phyloP scores from a whole-genome alignment of 768 basidiomycete genomes.

The Baorangia bicolor region DNA sequence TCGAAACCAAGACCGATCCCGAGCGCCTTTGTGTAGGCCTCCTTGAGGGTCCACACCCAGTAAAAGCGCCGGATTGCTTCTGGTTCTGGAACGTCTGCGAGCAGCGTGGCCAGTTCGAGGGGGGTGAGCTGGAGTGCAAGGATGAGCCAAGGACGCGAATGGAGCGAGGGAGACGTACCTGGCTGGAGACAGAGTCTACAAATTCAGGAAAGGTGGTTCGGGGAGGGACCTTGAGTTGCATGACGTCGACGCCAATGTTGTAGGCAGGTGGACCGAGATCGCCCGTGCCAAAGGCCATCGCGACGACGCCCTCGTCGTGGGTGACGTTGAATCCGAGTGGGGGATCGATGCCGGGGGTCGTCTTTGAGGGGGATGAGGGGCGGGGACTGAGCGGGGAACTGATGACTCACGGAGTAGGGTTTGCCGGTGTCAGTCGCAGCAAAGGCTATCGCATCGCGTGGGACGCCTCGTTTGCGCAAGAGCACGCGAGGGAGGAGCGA shows the following conservation, averaged over 20 bases:
- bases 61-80: slow-evolving; percentile 67
- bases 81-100: slow-evolving; percentile 40
- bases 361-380: slow-evolving; percentile 34
- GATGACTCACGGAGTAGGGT: slow-evolving; percentile 64
- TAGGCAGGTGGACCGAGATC: slow-evolving; percentile 55
- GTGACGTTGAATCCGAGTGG: slow-evolving; percentile 78
- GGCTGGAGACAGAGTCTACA: slow-evolving; percentile 60
- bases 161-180: slow-evolving; percentile 41
- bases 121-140: slow-evolving; percentile 38
- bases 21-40: slow-evolving; percentile 88
- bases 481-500: slow-evolving; percentile 68
- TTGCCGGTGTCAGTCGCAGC: slow-evolving; percentile 63
- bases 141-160: slow-evolving; percentile 8
- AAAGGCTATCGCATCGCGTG: slow-evolving; percentile 49
- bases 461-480: slow-evolving; percentile 56
- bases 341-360: slow-evolving; percentile 43
- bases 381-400: background rate
- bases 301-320: slow-evolving; percentile 74
- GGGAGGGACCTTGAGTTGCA: slow-evolving; percentile 68
- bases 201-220: slow-evolving; percentile 59
- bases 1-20: slow-evolving; percentile 84
- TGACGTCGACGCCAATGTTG: slow-evolving; percentile 73
- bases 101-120: slow-evolving; percentile 34
- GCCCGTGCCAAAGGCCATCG: slow-evolving; percentile 54
- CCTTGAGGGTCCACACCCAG: slow-evolving; percentile 89